Evolutionary conservation across 2,329 filamentous ascomycete genomes (phyloP).

Genomic region (Fusarium sp.): DNA sequence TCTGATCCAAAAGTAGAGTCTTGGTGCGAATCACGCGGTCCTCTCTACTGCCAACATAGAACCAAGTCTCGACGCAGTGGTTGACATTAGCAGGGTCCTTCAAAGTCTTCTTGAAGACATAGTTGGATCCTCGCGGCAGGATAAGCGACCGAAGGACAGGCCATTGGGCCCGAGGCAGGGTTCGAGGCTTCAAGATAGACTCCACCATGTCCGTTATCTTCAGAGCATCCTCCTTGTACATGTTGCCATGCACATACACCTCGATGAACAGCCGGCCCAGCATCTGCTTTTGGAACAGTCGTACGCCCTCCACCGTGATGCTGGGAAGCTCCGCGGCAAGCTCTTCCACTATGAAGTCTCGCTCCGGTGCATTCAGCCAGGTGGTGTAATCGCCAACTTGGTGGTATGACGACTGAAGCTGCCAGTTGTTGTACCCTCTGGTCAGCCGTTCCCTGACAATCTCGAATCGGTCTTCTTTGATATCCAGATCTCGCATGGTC

Average conservation of each 20-base stretch:
- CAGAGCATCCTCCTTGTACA: conserved; percentile 93
- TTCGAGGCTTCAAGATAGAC: conserved; percentile 78
- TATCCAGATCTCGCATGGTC: conserved; percentile 85
- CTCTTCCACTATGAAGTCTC: conserved; percentile 83
- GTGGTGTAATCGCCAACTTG: conserved; percentile 87
- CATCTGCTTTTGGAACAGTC: conserved; percentile 82
- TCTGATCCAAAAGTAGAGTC: conserved; percentile 85
- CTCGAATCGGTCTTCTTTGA: conserved; percentile 88
- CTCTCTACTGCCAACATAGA: conserved; percentile 76
- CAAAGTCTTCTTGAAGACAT: conserved; percentile 82
- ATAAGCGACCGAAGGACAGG: conserved; percentile 81
- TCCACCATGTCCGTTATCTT: conserved; percentile 87
- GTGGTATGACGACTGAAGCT: conserved; percentile 88
- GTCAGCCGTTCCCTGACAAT: conserved; percentile 89
- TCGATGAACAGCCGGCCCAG: conserved; percentile 89
- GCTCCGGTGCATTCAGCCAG: conserved; percentile 79
- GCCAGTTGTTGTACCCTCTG: conserved; percentile 85
- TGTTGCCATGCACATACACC: conserved; percentile 88
- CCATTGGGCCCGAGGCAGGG: conserved; percentile 83
- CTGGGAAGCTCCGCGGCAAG: conserved; percentile 80
- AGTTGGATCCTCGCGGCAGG: conserved; percentile 84
- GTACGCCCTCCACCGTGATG: conserved; percentile 80
- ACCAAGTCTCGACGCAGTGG: conserved; percentile 83
- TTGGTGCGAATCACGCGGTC: conserved; percentile 80
- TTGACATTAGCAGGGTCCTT: conserved; percentile 92